Conservation (phyloP, 164 flowering plant species). For the Vitis riparia region DNA sequence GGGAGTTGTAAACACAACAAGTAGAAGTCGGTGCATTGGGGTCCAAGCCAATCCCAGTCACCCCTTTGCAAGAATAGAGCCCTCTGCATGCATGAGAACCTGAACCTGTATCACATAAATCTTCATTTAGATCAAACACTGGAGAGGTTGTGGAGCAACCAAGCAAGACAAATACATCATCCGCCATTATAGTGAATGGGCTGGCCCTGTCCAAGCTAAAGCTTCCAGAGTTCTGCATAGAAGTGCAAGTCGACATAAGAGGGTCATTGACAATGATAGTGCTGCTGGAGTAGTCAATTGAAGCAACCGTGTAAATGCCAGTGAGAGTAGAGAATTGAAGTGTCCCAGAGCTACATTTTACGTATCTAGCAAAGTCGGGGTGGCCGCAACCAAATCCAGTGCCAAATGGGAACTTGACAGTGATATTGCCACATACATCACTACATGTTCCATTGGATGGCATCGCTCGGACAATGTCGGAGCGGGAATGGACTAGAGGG, state of each 20-base stretch:
- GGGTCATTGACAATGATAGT: constrained; percentile 45
- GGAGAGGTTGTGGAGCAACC: constrained; percentile 71
- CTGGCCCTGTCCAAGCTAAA: constrained; percentile 46
- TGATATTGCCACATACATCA: constrained; percentile 40
- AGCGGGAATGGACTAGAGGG: constrained; percentile 3
- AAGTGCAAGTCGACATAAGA: constrained; percentile 61
- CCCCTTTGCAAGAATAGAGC: constrained; percentile 62
- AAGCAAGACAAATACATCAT: constrained; percentile 46
- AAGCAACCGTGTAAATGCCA: constrained; percentile 43
- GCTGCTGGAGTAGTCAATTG: constrained; percentile 47
- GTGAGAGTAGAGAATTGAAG: constrained; percentile 50
- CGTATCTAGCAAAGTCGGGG: constrained; percentile 48
- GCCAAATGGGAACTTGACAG: constrained; percentile 59
- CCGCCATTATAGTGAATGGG: constrained; percentile 34
- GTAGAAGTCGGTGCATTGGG: constrained; percentile 51
- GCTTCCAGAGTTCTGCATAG: constrained; percentile 76
- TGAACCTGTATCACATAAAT: constrained; percentile 52
- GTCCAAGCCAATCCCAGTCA: constrained; percentile 53
- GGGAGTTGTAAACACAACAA: constrained; percentile 60
- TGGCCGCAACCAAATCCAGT: constrained; percentile 66
- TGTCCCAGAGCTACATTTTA: constrained; percentile 38
- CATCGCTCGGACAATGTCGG: constrained; percentile 3
- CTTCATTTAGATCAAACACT: constrained; percentile 41
- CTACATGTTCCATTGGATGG: constrained; percentile 34
- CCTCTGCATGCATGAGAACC: constrained; percentile 49